phyloP scores from a whole-genome alignment of 148 eudicot genomes.

The Camellia granthamiana region DNA sequence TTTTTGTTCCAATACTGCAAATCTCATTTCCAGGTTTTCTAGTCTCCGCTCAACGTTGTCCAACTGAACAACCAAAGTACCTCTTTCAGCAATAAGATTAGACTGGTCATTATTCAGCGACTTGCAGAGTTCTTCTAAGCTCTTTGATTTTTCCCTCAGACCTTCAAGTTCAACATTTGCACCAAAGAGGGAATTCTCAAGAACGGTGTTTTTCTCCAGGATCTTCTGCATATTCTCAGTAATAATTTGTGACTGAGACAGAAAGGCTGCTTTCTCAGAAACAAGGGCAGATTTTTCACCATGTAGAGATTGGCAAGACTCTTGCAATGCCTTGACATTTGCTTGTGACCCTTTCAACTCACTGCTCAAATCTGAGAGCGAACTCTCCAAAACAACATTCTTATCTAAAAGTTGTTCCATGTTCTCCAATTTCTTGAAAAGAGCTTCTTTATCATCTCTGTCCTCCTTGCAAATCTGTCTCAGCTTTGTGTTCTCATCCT shows the following conservation, averaged over 20 bases:
- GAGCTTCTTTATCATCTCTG: constrained; percentile 49
- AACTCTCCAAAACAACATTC: constrained; percentile 41
- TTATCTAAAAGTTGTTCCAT: constrained; percentile 52
- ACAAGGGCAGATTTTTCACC: constrained; percentile 65
- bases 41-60: constrained; percentile 65
- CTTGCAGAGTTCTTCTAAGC: constrained; percentile 73
- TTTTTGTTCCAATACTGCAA: constrained; percentile 61
- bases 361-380: constrained; percentile 41
- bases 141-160: constrained; percentile 74
- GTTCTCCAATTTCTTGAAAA: constrained; percentile 45
- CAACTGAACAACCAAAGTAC: constrained; percentile 48
- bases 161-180: constrained; percentile 79
- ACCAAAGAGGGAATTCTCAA: constrained; percentile 65
- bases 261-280: constrained; percentile 63
- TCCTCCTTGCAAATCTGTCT: constrained; percentile 45
- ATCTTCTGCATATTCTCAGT: constrained; percentile 78
- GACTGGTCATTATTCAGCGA: constrained; percentile 62
- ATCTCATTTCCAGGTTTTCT: constrained; percentile 59
- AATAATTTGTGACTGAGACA: constrained; percentile 69
- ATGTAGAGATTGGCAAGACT: constrained; percentile 39
- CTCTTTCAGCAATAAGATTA: constrained; percentile 61
- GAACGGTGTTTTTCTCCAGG: constrained; percentile 59
- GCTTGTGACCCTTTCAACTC: constrained; percentile 56
- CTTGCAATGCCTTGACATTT: constrained; percentile 51
- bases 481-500: constrained; percentile 66